Percentiles rank a stretch among this genome's conserved stretches.
Conservation (phyloP, 176 grass and related monocot species). For the Oryza punctata region DNA sequence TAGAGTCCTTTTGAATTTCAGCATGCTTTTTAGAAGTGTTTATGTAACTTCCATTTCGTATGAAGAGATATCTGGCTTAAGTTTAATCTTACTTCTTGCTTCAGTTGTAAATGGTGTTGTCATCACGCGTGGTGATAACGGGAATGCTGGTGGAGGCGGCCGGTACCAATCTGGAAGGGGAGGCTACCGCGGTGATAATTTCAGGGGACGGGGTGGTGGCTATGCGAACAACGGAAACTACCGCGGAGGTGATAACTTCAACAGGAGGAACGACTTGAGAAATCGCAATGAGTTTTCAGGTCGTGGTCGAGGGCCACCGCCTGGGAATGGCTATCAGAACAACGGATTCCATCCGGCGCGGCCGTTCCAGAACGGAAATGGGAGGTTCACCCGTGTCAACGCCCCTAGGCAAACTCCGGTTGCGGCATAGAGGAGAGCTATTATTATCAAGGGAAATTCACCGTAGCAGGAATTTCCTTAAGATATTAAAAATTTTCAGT, state of each 20-base stretch:
- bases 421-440: conserved; percentile 4
- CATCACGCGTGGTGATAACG: conserved; percentile 4
- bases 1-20: not conserved
- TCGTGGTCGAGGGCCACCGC: conserved; percentile 22
- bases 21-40: not conserved
- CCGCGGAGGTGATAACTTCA: conserved; percentile 37
- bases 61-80: not conserved
- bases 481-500: not conserved
- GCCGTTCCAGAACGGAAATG: conserved; percentile 45
- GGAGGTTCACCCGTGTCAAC: conserved; percentile 23
- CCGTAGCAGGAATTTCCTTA: not conserved
- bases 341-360: conserved; percentile 39
- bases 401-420: conserved; percentile 31
- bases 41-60: not conserved
- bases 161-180: conserved; percentile 52
- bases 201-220: conserved; percentile 45
- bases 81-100: not conserved
- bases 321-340: conserved; percentile 34
- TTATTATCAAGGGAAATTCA: not conserved
- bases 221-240: conserved; percentile 40
- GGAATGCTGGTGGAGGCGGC: conserved; percentile 29
- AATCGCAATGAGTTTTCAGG: conserved; percentile 51
- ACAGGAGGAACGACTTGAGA: conserved; percentile 40
- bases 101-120: conserved; percentile 42
- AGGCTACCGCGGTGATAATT: conserved; percentile 53